Percentiles rank a stretch among this genome's conserved stretches.
These are phyloP conservation scores for Neonectria ditissima DNA, from an alignment of 2,329 filamentous ascomycete species.

Conservation along the genomic window DNA sequence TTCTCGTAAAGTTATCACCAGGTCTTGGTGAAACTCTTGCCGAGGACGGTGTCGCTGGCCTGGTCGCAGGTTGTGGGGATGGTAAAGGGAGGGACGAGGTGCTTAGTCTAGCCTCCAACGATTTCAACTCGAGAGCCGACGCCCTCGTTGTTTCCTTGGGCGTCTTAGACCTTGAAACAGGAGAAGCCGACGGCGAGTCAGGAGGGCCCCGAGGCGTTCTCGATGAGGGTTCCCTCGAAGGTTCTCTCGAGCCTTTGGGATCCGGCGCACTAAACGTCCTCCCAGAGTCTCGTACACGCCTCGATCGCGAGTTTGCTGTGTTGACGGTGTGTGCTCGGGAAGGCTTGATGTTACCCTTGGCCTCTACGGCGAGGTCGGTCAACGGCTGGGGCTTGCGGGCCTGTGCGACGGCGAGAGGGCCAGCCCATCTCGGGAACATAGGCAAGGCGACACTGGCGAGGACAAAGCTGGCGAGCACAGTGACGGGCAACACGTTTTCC, in stretches of 20 bases:
- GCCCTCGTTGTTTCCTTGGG: constrained; percentile 56
- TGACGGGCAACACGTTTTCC: constrained; percentile 84
- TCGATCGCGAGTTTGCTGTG: constrained; percentile 61
- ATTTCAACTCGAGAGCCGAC: constrained; percentile 64
- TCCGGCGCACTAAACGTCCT: constrained; percentile 61
- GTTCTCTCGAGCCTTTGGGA: constrained; percentile 46
- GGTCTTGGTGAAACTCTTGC: constrained; percentile 61
- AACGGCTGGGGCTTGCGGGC: constrained; percentile 76
- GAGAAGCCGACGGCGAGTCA: constrained; percentile 35
- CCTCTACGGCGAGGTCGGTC: constrained; percentile 46
- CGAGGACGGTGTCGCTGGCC: constrained; percentile 69
- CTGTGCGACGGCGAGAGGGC: constrained; percentile 84
- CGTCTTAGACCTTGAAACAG: constrained; percentile 47
- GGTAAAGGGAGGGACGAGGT: constrained; percentile 76
- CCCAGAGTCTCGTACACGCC: constrained; percentile 57
- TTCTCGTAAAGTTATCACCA: constrained; percentile 62
- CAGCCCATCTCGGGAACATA: constrained; percentile 80
- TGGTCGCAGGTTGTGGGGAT: constrained; percentile 63
- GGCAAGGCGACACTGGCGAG: constrained; percentile 81
- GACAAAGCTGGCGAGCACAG: constrained; percentile 83
- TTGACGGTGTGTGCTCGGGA: constrained; percentile 77
- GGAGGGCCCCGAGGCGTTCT: constrained; percentile 43
- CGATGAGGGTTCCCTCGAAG: constrained; percentile 43
- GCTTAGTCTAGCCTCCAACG: constrained; percentile 72
- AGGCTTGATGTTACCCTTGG: constrained; percentile 59